phyloP scores from a whole-genome alignment of 148 eudicot species.

The Cornus florida region DNA sequence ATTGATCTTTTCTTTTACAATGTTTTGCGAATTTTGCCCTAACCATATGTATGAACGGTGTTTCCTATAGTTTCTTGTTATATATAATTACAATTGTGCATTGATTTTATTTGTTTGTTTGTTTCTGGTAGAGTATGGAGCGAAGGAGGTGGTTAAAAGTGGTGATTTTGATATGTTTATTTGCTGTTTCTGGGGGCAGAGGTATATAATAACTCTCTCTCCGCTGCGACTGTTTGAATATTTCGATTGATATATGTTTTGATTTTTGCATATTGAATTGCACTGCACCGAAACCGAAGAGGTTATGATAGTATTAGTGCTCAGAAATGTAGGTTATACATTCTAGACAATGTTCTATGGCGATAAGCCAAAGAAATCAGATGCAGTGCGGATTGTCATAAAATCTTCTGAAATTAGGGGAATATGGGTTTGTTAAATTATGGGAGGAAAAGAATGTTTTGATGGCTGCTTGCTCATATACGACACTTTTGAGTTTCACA shows the following conservation, averaged over 20 bases:
- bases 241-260: background rate
- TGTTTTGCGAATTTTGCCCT: background rate
- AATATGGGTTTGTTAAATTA: no score
- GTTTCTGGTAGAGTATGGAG: slow-evolving; percentile 34
- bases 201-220: slow-evolving; percentile 26
- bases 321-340: no score
- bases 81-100: background rate
- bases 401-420: background rate
- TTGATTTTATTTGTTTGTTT: background rate
- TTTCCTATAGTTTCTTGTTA: background rate
- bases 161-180: slow-evolving; percentile 32
- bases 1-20: background rate
- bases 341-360: no score
- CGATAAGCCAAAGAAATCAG: background rate
- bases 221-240: background rate
- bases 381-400: background rate
- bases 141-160: slow-evolving; percentile 30
- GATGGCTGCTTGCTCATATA: background rate
- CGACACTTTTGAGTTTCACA: background rate
- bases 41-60: background rate
- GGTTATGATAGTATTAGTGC: background rate
- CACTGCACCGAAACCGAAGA: no score
- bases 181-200: slow-evolving; percentile 38
- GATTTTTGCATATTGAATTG: no score
- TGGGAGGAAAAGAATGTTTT: background rate